Percentiles rank a stretch among this genome's conserved stretches.
Evolutionary conservation across 495 filamentous ascomycete species (phyloP).

Genomic region (Penicillium ochrochloron): DNA sequence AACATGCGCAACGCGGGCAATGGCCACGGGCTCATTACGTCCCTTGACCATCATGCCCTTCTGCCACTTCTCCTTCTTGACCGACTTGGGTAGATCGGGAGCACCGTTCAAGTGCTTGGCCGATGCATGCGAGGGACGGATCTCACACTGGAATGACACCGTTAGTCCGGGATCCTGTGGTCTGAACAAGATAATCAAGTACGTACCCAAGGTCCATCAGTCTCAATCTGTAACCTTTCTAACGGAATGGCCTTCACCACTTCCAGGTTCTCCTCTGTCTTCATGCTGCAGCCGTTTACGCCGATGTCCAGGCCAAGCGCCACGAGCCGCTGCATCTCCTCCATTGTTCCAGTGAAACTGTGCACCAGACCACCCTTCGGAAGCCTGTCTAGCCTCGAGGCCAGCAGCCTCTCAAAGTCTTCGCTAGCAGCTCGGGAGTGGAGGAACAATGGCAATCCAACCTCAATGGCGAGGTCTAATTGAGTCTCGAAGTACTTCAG

Average conservation of each 20-base stretch:
- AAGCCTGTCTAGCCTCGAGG: conserved; percentile 55
- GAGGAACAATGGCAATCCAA: conserved; percentile 85
- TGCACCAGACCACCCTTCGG: conserved; percentile 82
- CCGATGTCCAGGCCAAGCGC: conserved; percentile 80
- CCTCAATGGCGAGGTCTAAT: conserved; percentile 73
- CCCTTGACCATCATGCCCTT: conserved; percentile 86
- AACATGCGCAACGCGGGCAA: conserved; percentile 81
- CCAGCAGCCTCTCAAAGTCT: conserved; percentile 75
- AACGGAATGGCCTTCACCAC: conserved; percentile 79
- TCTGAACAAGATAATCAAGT: too few relatives aligned
- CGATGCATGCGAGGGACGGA: conserved; percentile 57
- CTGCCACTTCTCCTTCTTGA: conserved; percentile 94
- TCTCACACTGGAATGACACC: conserved; percentile 51
- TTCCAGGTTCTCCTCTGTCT: conserved; percentile 84
- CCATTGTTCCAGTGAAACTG: conserved; percentile 83
- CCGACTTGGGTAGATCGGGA: conserved; percentile 54
- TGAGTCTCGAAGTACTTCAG: conserved; percentile 84
- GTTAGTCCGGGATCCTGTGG: neutral
- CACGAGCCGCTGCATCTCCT: conserved; percentile 79
- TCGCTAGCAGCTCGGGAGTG: conserved; percentile 83
- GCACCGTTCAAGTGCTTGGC: conserved; percentile 53
- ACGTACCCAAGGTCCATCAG: conserved; percentile 85
- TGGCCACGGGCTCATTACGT: conserved; percentile 86
- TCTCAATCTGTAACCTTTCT: conserved; percentile 82
- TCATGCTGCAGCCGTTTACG: conserved; percentile 90